Base-by-base conservation (phyloP, 2,329 filamentous ascomycete species). In the Talaromyces verruculosus region DNA sequence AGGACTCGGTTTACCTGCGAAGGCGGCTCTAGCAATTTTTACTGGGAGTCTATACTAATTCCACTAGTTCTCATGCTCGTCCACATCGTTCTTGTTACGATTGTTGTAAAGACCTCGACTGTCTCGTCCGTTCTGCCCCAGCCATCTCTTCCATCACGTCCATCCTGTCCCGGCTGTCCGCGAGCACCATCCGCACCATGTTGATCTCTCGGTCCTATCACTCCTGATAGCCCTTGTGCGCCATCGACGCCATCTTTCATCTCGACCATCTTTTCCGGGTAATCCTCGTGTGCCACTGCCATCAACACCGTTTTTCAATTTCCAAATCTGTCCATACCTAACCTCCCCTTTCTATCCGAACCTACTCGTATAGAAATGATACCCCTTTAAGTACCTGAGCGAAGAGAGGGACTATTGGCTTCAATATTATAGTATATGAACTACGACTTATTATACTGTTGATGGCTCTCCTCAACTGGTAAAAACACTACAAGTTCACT, bases 61-160 rank as follows among this genome's bases (percentile, higher is more conserved):
- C n/a, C n/a, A n/a, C n/a, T n/a, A n/a, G n/a, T n/a, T n/a, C n/a
- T n/a, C n/a, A n/a, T n/a, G n/a, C n/a, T n/a, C n/a, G n/a, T n/a
- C n/a, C n/a, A n/a, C n/a, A n/a, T n/a, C n/a, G n/a, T n/a, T n/a
- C n/a, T n/a, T n/a, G n/a, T 58, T 39, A 58, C 33, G 53, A 39
- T 39, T 39, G 15, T 39, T 22, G 13, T 58, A 11, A 13, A 39
- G 1, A 58, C 25, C 28, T 33, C 53, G 53, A 22, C 53, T 30
- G 8, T 57, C 53, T 19, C 53, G 53, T 57, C 53, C 53, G 30
- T 57, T 39, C 33, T 37, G 53, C 30, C 53, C 30, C 1, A 30
- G 8, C 43, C 43, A 47, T 22, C 43, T 22, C 43, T 58, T 25
- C 55, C 55, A 39, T 58, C 55, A 58, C 55, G 55, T 58, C 55